Conservation (phyloP, 306 rosid species). For the Hylodesmum podocarpum region DNA sequence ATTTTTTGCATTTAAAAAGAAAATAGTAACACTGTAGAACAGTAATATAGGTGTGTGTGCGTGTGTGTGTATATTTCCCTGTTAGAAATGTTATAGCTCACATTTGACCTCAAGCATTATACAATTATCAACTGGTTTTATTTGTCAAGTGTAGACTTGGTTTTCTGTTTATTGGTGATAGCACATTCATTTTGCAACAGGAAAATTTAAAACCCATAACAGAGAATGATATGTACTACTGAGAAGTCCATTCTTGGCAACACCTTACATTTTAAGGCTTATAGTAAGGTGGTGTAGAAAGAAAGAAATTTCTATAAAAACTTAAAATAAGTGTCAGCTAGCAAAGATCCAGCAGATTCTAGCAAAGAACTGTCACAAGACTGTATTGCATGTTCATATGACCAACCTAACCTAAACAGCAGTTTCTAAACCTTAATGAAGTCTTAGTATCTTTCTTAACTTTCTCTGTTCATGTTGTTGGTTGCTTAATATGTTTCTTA, state of each 20-base stretch:
- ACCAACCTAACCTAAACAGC: constrained; percentile 30
- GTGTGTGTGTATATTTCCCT: too few relatives aligned
- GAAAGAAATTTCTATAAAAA: neutral
- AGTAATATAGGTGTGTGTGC: neutral
- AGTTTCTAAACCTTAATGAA: neutral
- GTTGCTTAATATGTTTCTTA: too few relatives aligned
- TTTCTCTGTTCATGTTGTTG: constrained; percentile 24
- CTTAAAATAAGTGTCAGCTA: constrained; percentile 3
- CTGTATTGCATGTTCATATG: neutral
- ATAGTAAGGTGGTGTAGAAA: neutral
- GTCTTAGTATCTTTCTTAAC: constrained; percentile 3
- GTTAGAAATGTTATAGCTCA: constrained; percentile 1
- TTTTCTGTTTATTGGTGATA: neutral
- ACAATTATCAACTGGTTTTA: constrained; percentile 17
- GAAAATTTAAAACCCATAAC: neutral
- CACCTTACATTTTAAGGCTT: too few relatives aligned
- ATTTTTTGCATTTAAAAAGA: constrained; percentile 18
- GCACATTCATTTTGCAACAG: neutral
- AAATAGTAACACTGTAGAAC: neutral
- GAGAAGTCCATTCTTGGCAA: constrained; percentile 6
- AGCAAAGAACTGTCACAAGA: constrained; percentile 19
- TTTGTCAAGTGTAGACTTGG: neutral
- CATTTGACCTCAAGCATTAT: constrained; percentile 29
- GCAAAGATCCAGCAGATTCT: too few relatives aligned
- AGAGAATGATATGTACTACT: neutral